These are phyloP conservation scores for Claviceps quebecensis DNA, from an alignment of 2,329 filamentous ascomycete genomes.

Conservation along the genomic window DNA sequence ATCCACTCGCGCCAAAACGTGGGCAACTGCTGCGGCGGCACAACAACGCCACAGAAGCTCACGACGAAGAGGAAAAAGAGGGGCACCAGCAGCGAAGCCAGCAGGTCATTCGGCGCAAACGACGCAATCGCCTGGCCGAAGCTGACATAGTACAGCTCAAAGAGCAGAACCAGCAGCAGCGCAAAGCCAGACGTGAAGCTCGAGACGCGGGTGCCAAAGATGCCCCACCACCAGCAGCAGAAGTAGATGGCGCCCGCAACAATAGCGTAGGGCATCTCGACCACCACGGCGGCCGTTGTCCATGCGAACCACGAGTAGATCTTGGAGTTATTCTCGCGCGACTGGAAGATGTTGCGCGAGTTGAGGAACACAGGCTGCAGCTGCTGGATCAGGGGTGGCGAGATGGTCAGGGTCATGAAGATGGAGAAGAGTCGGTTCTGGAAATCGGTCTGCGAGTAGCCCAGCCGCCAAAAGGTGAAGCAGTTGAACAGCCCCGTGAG, in stretches of 20 bases:
- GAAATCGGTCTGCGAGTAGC: constrained; percentile 44
- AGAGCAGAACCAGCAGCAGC: constrained; percentile 51
- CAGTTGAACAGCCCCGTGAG: constrained; percentile 53
- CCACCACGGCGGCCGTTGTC: constrained; percentile 48
- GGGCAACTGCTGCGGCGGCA: constrained; percentile 43
- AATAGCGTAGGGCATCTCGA: constrained; percentile 57
- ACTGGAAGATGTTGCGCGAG: constrained; percentile 53
- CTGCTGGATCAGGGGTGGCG: constrained; percentile 62
- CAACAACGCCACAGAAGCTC: constrained; percentile 57
- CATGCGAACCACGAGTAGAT: constrained; percentile 69
- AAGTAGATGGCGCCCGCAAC: constrained; percentile 40
- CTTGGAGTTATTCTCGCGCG: constrained; percentile 61
- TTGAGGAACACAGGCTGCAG: constrained; percentile 59
- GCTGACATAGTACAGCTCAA: constrained; percentile 51
- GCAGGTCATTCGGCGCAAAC: constrained; percentile 50
- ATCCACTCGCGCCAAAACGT: constrained; percentile 51
- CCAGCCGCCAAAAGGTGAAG: constrained; percentile 55
- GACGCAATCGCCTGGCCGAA: constrained; percentile 56
- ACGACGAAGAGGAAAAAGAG: constrained; percentile 58
- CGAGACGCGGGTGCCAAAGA: constrained; percentile 32
- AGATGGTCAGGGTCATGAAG: constrained; percentile 65
- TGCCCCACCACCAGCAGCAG: constrained; percentile 42
- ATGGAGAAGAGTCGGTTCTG: constrained; percentile 61
- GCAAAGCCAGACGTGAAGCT: constrained; percentile 46
- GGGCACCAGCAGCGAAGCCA: constrained; percentile 53